Evolutionary conservation across 345 rosid genomes (phyloP).

Genomic region (Eucalyptus pauciflora): DNA sequence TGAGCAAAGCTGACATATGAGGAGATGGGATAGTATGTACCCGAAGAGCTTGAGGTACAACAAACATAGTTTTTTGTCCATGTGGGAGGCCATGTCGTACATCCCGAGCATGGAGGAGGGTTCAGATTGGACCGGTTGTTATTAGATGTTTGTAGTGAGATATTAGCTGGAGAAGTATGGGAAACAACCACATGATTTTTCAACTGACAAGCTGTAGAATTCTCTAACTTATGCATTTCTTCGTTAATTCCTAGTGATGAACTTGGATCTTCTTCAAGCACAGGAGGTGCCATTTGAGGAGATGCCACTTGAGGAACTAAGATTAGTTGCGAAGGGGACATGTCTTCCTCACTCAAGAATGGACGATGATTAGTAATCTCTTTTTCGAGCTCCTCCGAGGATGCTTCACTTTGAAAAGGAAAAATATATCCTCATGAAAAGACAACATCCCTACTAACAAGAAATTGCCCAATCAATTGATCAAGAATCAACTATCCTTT

Average conservation of each 20-base stretch:
- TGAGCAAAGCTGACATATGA: not conserved
- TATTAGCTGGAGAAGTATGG: not conserved
- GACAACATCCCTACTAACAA: not conserved
- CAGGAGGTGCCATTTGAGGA: not conserved
- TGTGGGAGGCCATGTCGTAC: not conserved
- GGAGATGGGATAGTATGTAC: not conserved
- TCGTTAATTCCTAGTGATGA: not conserved
- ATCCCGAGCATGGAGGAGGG: not conserved
- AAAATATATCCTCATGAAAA: no score
- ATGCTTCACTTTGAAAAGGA: not conserved
- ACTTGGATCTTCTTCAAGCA: fast-evolving
- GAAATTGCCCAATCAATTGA: not conserved
- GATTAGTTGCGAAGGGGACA: not conserved
- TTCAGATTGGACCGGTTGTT: not conserved
- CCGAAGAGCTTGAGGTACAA: not conserved
- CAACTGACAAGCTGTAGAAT: not conserved
- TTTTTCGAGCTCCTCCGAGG: not conserved
- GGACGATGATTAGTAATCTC: not conserved
- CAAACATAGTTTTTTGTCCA: not conserved
- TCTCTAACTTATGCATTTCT: not conserved
- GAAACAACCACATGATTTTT: not conserved
- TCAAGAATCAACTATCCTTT: not conserved
- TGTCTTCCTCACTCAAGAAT: not conserved
- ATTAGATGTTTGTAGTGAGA: not conserved
- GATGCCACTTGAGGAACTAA: not conserved